Conservation (phyloP, 2,329 filamentous ascomycete genomes). For the Aspergillus sp. region DNA sequence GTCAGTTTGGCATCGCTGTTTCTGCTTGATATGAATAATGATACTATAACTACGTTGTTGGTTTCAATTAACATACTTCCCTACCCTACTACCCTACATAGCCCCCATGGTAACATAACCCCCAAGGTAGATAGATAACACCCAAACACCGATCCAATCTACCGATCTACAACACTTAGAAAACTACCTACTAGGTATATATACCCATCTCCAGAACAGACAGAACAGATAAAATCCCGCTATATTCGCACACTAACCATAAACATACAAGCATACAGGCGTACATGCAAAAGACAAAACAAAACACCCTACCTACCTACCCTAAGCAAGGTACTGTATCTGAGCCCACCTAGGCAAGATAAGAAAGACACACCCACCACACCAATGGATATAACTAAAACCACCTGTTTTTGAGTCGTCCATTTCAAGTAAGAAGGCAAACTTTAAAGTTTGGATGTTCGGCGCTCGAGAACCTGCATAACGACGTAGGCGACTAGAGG, state of each 20-base stretch:
- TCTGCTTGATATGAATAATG: not conserved
- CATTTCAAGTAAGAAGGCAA: not conserved
- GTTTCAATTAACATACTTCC: no score
- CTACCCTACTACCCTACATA: no score
- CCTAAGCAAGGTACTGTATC: not conserved
- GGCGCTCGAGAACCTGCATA: slow-evolving; percentile 34
- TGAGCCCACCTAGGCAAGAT: no score
- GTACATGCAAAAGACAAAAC: not conserved
- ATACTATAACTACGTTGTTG: not conserved
- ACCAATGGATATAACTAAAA: no score
- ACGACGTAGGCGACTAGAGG: slow-evolving; percentile 33
- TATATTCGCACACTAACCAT: not conserved
- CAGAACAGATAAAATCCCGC: not conserved
- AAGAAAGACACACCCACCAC: no score
- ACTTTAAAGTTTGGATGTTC: slow-evolving; percentile 30
- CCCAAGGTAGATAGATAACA: no score
- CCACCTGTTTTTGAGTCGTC: not conserved
- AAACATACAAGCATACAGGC: not conserved
- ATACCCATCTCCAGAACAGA: no score
- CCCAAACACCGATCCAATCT: not conserved
- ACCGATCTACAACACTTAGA: not conserved
- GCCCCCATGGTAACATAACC: no score
- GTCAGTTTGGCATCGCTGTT: not conserved
- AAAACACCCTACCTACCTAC: no score
- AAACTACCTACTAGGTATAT: not conserved